Percentiles rank a stretch among this genome's conserved stretches.
These are phyloP conservation scores for Fusarium pseudonygamai DNA, from an alignment of 2,329 filamentous ascomycete species.

Conservation along the genomic window DNA sequence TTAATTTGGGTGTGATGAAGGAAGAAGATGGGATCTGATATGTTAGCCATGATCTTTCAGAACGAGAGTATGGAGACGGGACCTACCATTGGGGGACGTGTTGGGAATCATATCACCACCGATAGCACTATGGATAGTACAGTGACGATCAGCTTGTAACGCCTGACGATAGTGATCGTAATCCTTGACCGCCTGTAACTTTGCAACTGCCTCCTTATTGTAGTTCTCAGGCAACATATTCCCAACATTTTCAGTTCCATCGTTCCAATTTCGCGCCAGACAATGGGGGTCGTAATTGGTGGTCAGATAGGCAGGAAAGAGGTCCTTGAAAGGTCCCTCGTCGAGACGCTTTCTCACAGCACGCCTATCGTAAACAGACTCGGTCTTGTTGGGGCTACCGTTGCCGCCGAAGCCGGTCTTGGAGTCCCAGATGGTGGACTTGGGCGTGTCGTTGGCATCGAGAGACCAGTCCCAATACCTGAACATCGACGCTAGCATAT, in stretches of 20 bases:
- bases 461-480: neutral
- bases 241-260: neutral
- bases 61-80: no score
- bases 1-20: neutral
- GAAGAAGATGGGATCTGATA: neutral
- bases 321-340: neutral
- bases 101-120: neutral
- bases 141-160: neutral
- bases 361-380: neutral
- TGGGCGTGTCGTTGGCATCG: neutral
- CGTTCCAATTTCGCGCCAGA: neutral
- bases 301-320: neutral
- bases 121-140: neutral
- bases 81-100: neutral
- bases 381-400: neutral
- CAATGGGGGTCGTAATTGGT: neutral
- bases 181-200: neutral
- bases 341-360: neutral
- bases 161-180: neutral
- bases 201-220: neutral
- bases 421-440: neutral
- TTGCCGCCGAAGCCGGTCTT: neutral
- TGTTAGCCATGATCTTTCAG: neutral
- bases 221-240: neutral
- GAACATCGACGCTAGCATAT: no score